A percentile compares a stretch with the other conserved stretches of the same genome.
Conservation (phyloP, 257 asterid genomes). For the Avicennia marina region DNA sequence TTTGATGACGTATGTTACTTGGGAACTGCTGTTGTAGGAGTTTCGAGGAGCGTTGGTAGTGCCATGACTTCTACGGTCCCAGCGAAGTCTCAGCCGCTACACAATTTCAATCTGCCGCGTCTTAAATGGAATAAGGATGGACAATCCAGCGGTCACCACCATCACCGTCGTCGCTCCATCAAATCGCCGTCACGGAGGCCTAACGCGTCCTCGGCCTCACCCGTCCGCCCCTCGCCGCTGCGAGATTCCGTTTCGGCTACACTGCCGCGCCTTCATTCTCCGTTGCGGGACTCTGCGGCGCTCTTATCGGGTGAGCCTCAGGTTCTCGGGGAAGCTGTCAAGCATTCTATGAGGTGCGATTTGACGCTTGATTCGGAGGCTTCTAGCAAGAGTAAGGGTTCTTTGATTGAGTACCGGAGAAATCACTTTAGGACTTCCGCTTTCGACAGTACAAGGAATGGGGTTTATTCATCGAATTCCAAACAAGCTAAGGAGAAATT, state of each 20-base stretch:
- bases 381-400: slow-evolving; percentile 24
- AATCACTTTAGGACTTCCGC: slow-evolving; percentile 17
- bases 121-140: slow-evolving; percentile 65
- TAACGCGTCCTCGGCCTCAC: slow-evolving; percentile 34
- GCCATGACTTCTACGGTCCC: slow-evolving; percentile 50
- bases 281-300: slow-evolving; percentile 22
- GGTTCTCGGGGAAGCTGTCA: slow-evolving; percentile 22
- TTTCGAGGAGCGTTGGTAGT: slow-evolving; percentile 15
- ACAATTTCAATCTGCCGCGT: slow-evolving; percentile 54
- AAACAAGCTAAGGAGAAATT: not conserved
- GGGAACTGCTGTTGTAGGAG: not conserved
- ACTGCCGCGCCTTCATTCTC: slow-evolving; percentile 29
- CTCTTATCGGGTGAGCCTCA: slow-evolving; percentile 21
- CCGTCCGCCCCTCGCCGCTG: slow-evolving; percentile 44
- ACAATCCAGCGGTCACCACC: slow-evolving; percentile 34
- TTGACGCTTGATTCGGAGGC: slow-evolving; percentile 25
- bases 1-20: no score
- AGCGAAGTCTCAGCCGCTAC: slow-evolving; percentile 70
- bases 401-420: slow-evolving; percentile 29
- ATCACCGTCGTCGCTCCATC: slow-evolving; percentile 47
- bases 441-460: slow-evolving; percentile 9
- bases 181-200: slow-evolving; percentile 47
- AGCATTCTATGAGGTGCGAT: slow-evolving; percentile 29
- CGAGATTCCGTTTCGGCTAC: slow-evolving; percentile 29
- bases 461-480: not conserved